These are phyloP conservation scores for Trichoderma citrinoviride DNA, from an alignment of 2,329 filamentous ascomycete genomes.

Conservation along the genomic window DNA sequence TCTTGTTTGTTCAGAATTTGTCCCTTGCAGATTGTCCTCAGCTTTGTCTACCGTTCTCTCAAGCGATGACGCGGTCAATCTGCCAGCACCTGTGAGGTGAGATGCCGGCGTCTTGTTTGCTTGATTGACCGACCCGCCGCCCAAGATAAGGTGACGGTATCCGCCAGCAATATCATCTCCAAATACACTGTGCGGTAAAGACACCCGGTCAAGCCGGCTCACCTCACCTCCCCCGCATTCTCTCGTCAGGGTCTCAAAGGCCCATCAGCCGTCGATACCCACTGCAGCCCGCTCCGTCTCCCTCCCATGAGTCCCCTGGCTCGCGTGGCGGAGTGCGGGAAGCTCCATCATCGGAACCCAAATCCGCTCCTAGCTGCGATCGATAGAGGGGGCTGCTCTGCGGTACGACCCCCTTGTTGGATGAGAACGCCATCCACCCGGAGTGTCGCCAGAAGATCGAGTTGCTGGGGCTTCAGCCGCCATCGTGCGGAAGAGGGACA, in stretches of 20 bases:
- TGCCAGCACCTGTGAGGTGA: not conserved
- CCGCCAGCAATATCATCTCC: not conserved
- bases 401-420: not conserved
- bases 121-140: not conserved
- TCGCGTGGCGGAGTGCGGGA: not conserved
- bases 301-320: not conserved
- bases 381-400: not conserved
- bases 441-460: not conserved
- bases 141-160: not conserved
- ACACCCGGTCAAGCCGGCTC: too few species aligned
- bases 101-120: not conserved
- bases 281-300: not conserved
- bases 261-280: conserved; percentile 7
- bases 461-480: not conserved
- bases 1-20: not conserved
- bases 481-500: conserved; percentile 12
- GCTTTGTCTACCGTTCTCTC: not conserved
- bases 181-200: not conserved
- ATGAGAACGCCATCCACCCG: not conserved
- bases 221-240: not conserved
- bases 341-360: not conserved
- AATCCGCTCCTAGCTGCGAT: conserved; percentile 10
- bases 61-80: not conserved
- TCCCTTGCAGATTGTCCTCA: not conserved
- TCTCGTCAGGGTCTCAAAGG: not conserved